Base-by-base conservation (phyloP, 345 rosid genomes). In the Nephelium lappaceum region DNA sequence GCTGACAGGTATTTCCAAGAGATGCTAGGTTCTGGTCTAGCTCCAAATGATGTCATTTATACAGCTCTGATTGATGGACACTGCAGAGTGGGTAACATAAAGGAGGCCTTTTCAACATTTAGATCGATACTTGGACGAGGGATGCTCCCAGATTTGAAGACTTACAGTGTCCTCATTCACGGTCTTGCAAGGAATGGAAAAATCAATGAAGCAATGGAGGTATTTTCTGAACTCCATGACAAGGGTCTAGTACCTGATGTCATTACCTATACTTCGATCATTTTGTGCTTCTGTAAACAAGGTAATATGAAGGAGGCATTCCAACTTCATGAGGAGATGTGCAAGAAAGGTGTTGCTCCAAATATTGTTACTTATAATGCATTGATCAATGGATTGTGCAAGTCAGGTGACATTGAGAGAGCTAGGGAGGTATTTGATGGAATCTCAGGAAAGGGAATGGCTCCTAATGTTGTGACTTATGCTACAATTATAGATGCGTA, bases 401-500 rank as follows among this genome's bases (percentile, higher is more conserved):
- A 83, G 81, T 82, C 83, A 21, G 94, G 94, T 18, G 87, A 87
- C 60, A 65, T 82, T n/a, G 84, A 73, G 82, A 88, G 80, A 87
- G 97, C 92, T 74, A 86, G 83, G 81, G 88, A 81, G 69, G 36
- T 88, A 74, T 83, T 94, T 74, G 84, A 90, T 80, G 93, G 77
- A 88, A 88, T 93, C 81, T 77, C 90, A 69, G 84, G 65, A 47
- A 89, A 79, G 79, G 92, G 90, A 78, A 81, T 91, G 79, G 78
- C 76, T 38, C 90, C 83, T 14, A 90, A 83, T 64, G 76, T 49
- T 45, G 89, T 89, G 79, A 93, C 94, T 23, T 93, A 95, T 82
- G 78, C 89, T 69, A 91, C 86, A 39, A 83, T 92, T 53, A 95
- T 94, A 21, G 92, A 90, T 83, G 95, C 93, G 73, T 90, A 85